Conservation (phyloP, 805 yeast genomes). For the Tetrapisispora namnaoensis region DNA sequence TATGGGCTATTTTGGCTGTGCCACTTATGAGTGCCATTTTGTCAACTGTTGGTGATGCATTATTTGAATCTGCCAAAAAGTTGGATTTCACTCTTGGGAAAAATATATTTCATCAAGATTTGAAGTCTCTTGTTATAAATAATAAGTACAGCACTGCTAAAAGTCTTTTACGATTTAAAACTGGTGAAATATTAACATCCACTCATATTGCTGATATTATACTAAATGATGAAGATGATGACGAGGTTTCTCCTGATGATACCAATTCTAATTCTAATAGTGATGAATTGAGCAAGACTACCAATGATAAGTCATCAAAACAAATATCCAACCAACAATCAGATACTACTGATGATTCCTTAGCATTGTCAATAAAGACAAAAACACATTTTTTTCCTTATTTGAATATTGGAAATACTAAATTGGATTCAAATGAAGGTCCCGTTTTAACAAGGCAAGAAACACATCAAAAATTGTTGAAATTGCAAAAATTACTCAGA, state of each 20-base stretch:
- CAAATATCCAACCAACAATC: background rate
- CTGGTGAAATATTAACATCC: slow-evolving; percentile 5
- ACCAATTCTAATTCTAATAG: background rate
- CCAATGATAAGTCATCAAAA: background rate
- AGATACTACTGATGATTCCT: background rate
- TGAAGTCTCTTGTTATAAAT: slow-evolving; percentile 7
- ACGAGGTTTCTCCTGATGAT: background rate
- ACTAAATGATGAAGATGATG: slow-evolving; percentile 1
- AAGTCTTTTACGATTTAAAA: slow-evolving; percentile 5
- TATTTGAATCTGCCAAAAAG: slow-evolving; percentile 16
- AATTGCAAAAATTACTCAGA: slow-evolving; percentile 8
- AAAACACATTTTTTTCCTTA: background rate
- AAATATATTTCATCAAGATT: slow-evolving; percentile 7
- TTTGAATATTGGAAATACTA: background rate
- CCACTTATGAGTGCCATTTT: slow-evolving; percentile 81
- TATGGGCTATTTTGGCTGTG: slow-evolving; percentile 76
- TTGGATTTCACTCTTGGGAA: slow-evolving; percentile 14
- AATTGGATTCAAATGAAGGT: background rate
- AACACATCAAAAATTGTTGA: slow-evolving; percentile 4
- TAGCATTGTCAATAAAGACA: background rate
- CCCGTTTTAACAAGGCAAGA: background rate
- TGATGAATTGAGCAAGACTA: background rate
- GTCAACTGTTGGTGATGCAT: slow-evolving; percentile 55
- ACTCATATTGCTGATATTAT: background rate
- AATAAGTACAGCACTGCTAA: background rate